Evolutionary conservation across 805 yeast species (phyloP), one percentile per base, ranked within the genome.

Genomic region (Candida ortonii): DNA sequence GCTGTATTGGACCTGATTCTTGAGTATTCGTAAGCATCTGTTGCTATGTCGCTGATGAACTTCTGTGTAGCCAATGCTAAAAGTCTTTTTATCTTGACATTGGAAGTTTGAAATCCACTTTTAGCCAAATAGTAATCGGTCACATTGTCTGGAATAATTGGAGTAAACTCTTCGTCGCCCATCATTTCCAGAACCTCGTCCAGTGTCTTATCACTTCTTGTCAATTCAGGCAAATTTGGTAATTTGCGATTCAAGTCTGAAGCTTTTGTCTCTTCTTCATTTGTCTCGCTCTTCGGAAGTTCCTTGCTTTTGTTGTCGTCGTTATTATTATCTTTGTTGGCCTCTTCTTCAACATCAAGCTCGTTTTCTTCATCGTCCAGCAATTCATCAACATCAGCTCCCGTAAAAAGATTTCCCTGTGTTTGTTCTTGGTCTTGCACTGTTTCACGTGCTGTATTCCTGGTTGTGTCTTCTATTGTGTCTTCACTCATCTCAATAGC

Each of bases 31-130:
- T 87, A 93, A 0, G 98, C 97, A 55, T 93, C 97, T 11, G 88
- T 86, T 1, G 98, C 96, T 19, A 93, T 80, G 57, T 93, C 98
- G 41, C 89, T 78, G 17, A 93, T 74, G 57, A 93, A 93, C 55
- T 93, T 93, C 53, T 94, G 98, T 0, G 98, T 93, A 1, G 98
- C 97, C 37, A 93, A 67, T 0, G 97, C 97, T 30, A 93, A 67
- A 22, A 93, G 65, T 34, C 97, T 70, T 58, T 88, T 89, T 38
- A 84, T 77, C 38, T 88, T 73, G 10, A 76, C 64, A 55, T 90
- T 95, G 24, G 81, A 70, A 17, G 93, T 77, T 39, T 80, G 82
- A 50, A 93, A 80, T 24, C 97, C 97, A 43, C 87, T 82, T 52
- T 82, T 81, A 7, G 50, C 44, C 12, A 90, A 63, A 52, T 90